Base-by-base conservation (phyloP, 1,284 basidiomycete genomes). In the Cutaneotrichosporon curvatum region DNA sequence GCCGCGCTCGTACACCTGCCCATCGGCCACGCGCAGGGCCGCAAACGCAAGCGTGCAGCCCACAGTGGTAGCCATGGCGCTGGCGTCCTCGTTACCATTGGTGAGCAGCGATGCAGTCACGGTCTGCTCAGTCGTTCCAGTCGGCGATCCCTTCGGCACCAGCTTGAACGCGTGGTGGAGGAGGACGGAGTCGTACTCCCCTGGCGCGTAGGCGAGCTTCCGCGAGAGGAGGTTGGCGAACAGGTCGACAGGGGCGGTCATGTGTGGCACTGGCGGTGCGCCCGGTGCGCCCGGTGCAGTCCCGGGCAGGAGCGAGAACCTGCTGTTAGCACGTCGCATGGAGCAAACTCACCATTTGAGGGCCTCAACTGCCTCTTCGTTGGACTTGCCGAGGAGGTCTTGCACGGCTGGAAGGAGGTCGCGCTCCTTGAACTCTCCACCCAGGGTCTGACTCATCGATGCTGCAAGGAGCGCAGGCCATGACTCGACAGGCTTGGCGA, bases 1-100 rank as follows among this genome's bases (percentile, higher is more conserved):
- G 10, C 85, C 86, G 28, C 81, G 68, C 35, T 74, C 67, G 4
- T 59, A 49, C 6, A 86, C 78, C 25, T 74, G 72, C 1, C 85
- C 85, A 65, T 90, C 84, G 19, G 85, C 70, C 3, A 92, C 77
- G 16, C 77, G 73, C 57, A 84, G 67, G 1, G 87, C 80, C 1
- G 87, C 87, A 61, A 90, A 79, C 3, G 83, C 88, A 15, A 89
- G 79, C 0, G 88, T 89, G 34, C 88, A 71, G 8, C 91, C 91
- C 12, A 96, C 91, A 2, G 86, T 87, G 38, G 82, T 78, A 11
- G 88, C 81, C 92, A 96, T 96, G 2, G 89, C 88, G 0, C 83
- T 83, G 15, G 79, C 80, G 39, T 68, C 63, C 1, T 76, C 61
- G 12, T 78, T 79, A 0, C 88, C 90, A 57, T 85, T 87, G 43